phyloP scores from a whole-genome alignment of 352 stramenopile species.

The Pythium diclinum region DNA sequence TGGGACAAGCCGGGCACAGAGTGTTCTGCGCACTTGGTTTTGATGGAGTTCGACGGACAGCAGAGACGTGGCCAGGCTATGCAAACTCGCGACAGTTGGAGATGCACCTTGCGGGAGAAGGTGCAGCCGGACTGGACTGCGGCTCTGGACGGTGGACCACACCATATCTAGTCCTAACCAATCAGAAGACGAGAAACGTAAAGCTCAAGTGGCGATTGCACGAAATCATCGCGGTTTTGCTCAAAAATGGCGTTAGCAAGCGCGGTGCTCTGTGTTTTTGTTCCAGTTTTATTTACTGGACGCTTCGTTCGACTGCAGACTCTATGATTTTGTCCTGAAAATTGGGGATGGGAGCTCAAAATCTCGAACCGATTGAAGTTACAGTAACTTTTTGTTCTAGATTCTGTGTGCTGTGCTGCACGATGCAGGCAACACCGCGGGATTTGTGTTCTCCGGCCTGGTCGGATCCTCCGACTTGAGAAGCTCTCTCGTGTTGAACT shows the following conservation, averaged over 20 bases:
- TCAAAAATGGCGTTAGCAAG: constrained; percentile 5
- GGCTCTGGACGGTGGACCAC: constrained; percentile 21
- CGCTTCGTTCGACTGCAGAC: neutral
- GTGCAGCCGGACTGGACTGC: constrained; percentile 17
- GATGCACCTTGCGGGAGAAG: constrained; percentile 5
- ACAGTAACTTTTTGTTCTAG: constrained; percentile 1
- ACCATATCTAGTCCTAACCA: constrained; percentile 18
- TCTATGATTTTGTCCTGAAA: neutral
- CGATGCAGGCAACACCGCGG: too few species aligned
- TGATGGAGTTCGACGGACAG: neutral
- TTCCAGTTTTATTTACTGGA: neutral
- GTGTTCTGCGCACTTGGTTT: neutral
- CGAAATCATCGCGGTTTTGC: constrained; percentile 7
- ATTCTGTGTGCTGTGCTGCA: neutral
- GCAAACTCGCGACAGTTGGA: constrained; percentile 22
- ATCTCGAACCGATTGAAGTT: constrained; percentile 1
- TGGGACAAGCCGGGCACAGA: constrained; percentile 12
- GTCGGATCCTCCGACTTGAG: too few species aligned
- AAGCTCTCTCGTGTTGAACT: too few species aligned
- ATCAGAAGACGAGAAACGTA: constrained; percentile 1
- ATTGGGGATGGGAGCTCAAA: neutral
- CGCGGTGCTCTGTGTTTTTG: constrained; percentile 8
- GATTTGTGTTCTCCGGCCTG: too few species aligned
- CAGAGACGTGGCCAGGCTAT: constrained; percentile 6
- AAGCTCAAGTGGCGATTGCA: constrained; percentile 9